Evolutionary conservation across 805 yeast species (phyloP).

Genomic region (Blastobotrys muscicola): DNA sequence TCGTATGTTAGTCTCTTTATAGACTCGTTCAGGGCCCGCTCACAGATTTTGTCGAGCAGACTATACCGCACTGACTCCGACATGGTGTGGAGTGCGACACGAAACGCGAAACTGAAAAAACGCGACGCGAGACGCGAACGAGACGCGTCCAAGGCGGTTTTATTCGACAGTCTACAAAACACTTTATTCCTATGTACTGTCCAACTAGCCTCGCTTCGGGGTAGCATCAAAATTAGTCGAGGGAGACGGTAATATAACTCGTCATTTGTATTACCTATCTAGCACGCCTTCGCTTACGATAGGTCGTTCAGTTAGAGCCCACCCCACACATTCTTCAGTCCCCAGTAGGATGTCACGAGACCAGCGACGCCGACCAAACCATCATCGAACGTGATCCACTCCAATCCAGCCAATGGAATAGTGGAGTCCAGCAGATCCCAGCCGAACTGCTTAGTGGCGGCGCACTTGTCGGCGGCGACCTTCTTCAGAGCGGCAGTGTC

Average conservation of each 20-base stretch:
- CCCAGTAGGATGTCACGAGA: constrained; percentile 67
- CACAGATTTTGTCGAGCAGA: constrained; percentile 41
- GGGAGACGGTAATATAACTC: no score
- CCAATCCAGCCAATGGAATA: constrained; percentile 64
- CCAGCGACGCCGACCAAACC: constrained; percentile 82
- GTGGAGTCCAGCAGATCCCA: constrained; percentile 72
- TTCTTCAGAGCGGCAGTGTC: constrained; percentile 31
- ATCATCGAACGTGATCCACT: constrained; percentile 54
- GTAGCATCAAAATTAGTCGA: no score
- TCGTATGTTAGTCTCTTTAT: constrained; percentile 43
- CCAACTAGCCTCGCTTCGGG: not conserved
- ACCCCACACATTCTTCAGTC: constrained; percentile 62
- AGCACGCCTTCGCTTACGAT: no score
- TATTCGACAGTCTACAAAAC: not conserved
- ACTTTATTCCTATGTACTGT: not conserved
- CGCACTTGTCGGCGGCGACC: constrained; percentile 35
- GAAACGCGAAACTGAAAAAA: not conserved
- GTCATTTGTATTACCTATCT: no score
- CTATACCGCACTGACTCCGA: constrained; percentile 34
- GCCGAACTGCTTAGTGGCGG: constrained; percentile 51
- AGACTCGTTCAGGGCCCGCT: constrained; percentile 46
- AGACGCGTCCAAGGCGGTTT: no score
- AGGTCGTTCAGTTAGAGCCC: no score
- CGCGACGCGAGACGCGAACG: no score
- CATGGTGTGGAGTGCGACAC: not conserved